phyloP scores from a whole-genome alignment of 768 basidiomycete species.

The Mycena indigotica region DNA sequence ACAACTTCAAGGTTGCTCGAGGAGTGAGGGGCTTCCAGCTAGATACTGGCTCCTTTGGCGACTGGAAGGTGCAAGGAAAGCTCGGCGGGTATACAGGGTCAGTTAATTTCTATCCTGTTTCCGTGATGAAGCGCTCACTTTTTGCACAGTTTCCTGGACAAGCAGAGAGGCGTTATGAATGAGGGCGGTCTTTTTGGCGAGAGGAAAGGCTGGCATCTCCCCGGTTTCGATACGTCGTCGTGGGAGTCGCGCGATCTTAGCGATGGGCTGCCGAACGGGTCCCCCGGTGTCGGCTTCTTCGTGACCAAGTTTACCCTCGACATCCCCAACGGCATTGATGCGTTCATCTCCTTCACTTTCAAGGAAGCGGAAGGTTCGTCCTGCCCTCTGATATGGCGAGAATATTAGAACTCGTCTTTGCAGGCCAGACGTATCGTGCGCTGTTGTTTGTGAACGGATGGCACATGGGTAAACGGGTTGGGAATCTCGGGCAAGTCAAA shows the following conservation, averaged over 20 bases:
- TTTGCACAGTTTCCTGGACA: conserved; percentile 83
- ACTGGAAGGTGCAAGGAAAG: conserved; percentile 81
- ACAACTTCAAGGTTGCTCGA: conserved; percentile 71
- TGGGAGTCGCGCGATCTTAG: conserved; percentile 64
- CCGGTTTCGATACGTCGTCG: conserved; percentile 61
- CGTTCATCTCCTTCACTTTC: conserved; percentile 73
- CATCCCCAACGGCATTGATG: conserved; percentile 61
- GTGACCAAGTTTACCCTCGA: conserved; percentile 69
- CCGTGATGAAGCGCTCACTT: not conserved
- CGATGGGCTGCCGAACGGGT: conserved; percentile 55
- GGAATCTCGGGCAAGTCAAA: conserved; percentile 50
- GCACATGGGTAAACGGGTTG: conserved; percentile 85
- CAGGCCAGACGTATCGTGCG: not conserved
- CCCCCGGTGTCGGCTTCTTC: conserved; percentile 81
- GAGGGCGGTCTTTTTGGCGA: conserved; percentile 74
- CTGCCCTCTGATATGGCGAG: conserved; percentile 68
- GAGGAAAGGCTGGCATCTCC: conserved; percentile 76
- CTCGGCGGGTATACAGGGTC: conserved; percentile 67
- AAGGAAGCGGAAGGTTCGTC: no score
- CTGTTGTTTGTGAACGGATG: conserved; percentile 80
- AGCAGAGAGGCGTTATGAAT: conserved; percentile 66
- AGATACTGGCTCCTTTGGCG: conserved; percentile 56
- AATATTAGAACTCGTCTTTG: conserved; percentile 32
- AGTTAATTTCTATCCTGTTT: conserved; percentile 11
- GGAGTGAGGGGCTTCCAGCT: conserved; percentile 78